A percentile compares a stretch with the other conserved stretches of the same genome.
These are phyloP conservation scores for Umbelopsis sp. DNA, from an alignment of 192 early-diverging fungal genomes.

Conservation along the genomic window DNA sequence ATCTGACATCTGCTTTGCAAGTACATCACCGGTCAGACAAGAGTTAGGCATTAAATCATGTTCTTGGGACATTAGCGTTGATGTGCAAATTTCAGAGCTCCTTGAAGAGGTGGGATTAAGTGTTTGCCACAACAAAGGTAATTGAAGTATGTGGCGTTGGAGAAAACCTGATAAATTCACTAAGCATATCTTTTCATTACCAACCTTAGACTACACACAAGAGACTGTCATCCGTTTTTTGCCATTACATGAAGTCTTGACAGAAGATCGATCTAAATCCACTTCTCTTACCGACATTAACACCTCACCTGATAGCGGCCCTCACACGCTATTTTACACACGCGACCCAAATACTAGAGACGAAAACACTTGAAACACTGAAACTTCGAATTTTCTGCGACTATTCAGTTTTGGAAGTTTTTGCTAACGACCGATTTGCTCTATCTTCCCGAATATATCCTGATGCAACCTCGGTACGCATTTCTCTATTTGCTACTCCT, in stretches of 20 bases:
- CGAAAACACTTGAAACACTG: slow-evolving; percentile 9
- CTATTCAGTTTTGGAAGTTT: slow-evolving; percentile 21
- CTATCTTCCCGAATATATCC: neutral
- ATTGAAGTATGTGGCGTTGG: neutral
- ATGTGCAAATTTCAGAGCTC: slow-evolving; percentile 1
- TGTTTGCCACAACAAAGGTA: slow-evolving; percentile 14
- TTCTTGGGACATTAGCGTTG: neutral
- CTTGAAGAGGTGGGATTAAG: slow-evolving; percentile 1
- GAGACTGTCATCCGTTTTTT: slow-evolving; percentile 7
- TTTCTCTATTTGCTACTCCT: slow-evolving; percentile 11
- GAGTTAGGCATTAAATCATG: neutral
- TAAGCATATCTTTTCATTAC: slow-evolving; percentile 2
- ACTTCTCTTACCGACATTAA: neutral
- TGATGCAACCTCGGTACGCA: neutral
- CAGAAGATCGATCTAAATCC: slow-evolving; percentile 14
- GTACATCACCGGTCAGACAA: neutral
- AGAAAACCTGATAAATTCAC: neutral
- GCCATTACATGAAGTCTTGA: neutral
- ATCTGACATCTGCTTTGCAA: slow-evolving; percentile 8
- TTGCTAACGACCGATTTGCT: slow-evolving; percentile 24
- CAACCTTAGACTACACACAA: neutral
- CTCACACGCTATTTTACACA: slow-evolving; percentile 18
- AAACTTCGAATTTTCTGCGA: neutral
- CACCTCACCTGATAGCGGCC: slow-evolving; percentile 1
- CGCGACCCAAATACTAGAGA: neutral